Base-by-base conservation (phyloP, 345 rosid species). In the Rhizophora apiculata region DNA sequence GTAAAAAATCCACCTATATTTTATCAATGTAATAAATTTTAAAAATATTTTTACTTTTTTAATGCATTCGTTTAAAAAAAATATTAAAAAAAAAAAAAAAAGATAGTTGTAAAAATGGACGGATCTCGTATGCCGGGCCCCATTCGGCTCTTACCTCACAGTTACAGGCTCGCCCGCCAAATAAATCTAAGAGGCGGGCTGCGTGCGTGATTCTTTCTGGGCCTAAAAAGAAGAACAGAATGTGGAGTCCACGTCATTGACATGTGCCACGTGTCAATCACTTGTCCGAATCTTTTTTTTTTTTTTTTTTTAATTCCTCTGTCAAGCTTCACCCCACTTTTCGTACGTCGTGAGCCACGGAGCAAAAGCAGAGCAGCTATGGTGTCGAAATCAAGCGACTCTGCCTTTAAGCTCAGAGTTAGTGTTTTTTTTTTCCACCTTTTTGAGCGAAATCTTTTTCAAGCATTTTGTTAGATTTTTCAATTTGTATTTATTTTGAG, bases 381-480 rank as follows among this genome's bases (percentile, higher is more conserved):
- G 88, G 85, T 68, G 65, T 82, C 85, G 67, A 81, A 65, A 72
- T 82, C 83, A 49, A 62, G 72, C 78, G 86, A 78, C 74, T 72
- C 77, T 27, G 71, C 78, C 67, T 69, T 81, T 26, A 80, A 79
- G 70, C 68, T 70, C 68, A 83, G 54, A 72, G 88, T 86, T 72
- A 73, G 85, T 65, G 65, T 70, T 73, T 76, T 72, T 73, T 10
- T 59, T 29, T 54, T n/a, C 22, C 8, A 2, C 62, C 71, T 69
- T 74, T 31, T 0, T 21, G 43, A 49, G 26, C 26, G 15, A 37
- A 31, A 2, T 32, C 10, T 65, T 16, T 26, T 22, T 65, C 22
- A 15, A 48, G 19, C 22, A 52, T 15, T 39, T 21, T 0, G 9
- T 46, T 30, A 0, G 15, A 29, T 68, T 36, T 15, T 59, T 59